phyloP scores from a whole-genome alignment of 1,139 yeast species.

The Hansenula sp. region DNA sequence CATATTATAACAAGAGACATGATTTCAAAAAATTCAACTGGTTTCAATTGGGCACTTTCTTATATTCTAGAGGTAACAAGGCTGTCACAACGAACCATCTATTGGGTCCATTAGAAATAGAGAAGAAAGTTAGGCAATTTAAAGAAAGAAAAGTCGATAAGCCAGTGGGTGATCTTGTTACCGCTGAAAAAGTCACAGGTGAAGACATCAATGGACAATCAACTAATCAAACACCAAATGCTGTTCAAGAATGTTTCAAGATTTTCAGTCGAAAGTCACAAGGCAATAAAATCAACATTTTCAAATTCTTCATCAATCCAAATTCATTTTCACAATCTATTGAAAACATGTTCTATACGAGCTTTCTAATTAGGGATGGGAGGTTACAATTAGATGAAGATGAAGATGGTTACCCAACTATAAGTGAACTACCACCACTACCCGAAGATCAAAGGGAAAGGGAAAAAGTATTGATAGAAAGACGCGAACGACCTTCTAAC shows the following conservation, averaged over 20 bases:
- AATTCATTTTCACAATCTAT: slow-evolving; percentile 71
- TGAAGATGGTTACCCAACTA: slow-evolving; percentile 47
- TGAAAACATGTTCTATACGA: slow-evolving; percentile 78
- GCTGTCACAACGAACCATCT: slow-evolving; percentile 58
- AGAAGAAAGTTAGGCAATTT: slow-evolving; percentile 40
- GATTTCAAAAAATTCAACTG: slow-evolving; percentile 43
- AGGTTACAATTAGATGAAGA: slow-evolving; percentile 49
- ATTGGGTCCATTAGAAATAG: slow-evolving; percentile 70
- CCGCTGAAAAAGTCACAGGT: slow-evolving; percentile 48
- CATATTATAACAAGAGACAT: slow-evolving; percentile 22
- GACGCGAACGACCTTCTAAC: slow-evolving; percentile 31
- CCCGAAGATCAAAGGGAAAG: slow-evolving; percentile 23
- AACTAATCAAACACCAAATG: slow-evolving; percentile 51
- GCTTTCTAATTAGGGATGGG: slow-evolving; percentile 77
- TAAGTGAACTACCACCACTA: slow-evolving; percentile 25
- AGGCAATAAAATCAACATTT: slow-evolving; percentile 49
- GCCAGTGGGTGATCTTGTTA: slow-evolving; percentile 37
- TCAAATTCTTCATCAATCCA: slow-evolving; percentile 70
- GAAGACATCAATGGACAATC: slow-evolving; percentile 48
- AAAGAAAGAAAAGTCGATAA: slow-evolving; percentile 31
- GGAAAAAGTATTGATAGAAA: slow-evolving; percentile 25
- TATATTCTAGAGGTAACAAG: slow-evolving; percentile 41
- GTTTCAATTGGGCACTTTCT: slow-evolving; percentile 56
- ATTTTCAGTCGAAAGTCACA: slow-evolving; percentile 31
- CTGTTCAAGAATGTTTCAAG: slow-evolving; percentile 48